These are phyloP conservation scores for Aspergillus sp. DNA, from an alignment of 2,329 filamentous ascomycete genomes.

Conservation along the genomic window DNA sequence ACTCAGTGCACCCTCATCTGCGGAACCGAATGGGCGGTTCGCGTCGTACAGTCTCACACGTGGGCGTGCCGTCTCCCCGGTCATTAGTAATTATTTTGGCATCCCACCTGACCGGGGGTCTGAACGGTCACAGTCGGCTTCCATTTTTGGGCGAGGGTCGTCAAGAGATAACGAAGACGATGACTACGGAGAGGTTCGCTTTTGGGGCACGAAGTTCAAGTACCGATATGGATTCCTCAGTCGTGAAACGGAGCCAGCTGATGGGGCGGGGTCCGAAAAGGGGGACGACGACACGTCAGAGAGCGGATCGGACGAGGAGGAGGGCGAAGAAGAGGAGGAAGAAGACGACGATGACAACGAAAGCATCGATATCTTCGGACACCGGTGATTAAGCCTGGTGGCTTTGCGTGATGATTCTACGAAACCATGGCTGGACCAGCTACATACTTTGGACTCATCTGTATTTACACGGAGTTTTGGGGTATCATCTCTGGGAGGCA, in stretches of 20 bases:
- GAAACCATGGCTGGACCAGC: not conserved
- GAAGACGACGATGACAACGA: slow-evolving; percentile 51
- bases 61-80: slow-evolving; percentile 41
- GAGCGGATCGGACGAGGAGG: slow-evolving; percentile 20
- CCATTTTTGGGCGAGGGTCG: slow-evolving; percentile 25
- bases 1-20: slow-evolving; percentile 19
- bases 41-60: slow-evolving; percentile 37
- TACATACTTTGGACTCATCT: not conserved
- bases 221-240: slow-evolving; percentile 37
- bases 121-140: slow-evolving; percentile 28
- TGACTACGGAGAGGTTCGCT: slow-evolving; percentile 57
- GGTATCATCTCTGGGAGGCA: not conserved
- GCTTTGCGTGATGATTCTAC: not conserved
- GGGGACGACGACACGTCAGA: slow-evolving; percentile 19
- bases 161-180: slow-evolving; percentile 37
- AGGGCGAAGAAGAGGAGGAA: slow-evolving; percentile 49
- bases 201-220: slow-evolving; percentile 55
- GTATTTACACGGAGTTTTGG: not conserved
- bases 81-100: slow-evolving; percentile 47
- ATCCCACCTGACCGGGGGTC: slow-evolving; percentile 34
- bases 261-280: slow-evolving; percentile 20
- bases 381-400: slow-evolving; percentile 42
- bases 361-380: slow-evolving; percentile 53
- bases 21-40: slow-evolving; percentile 23
- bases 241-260: slow-evolving; percentile 24